These are phyloP conservation scores for Apium graveolens DNA, from an alignment of 129 eudicot genomes.

Conservation along the genomic window DNA sequence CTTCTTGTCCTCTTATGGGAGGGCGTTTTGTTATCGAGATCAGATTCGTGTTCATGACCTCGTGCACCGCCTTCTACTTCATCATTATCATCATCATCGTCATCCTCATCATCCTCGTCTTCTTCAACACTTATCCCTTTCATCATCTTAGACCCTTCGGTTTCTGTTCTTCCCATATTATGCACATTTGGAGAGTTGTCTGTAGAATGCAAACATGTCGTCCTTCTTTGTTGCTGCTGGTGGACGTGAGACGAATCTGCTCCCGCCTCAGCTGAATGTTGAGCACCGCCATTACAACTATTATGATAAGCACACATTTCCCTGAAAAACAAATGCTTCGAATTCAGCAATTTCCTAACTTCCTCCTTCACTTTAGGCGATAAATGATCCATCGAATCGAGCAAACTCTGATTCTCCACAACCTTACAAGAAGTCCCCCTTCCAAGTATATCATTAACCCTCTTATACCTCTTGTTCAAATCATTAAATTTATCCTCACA, in stretches of 20 bases:
- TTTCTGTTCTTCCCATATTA: constrained; percentile 17
- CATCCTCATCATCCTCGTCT: constrained; percentile 15
- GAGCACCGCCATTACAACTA: constrained; percentile 37
- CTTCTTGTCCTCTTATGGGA: constrained; percentile 18
- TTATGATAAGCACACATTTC: constrained; percentile 97
- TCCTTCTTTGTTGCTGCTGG: not conserved
- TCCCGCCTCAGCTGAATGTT: constrained; percentile 22
- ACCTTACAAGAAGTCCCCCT: constrained; percentile 77
- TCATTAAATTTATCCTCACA: constrained; percentile 95
- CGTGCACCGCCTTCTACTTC: constrained; percentile 26
- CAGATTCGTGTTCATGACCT: constrained; percentile 25
- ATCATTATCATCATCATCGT: constrained; percentile 30
- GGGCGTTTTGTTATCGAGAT: constrained; percentile 7
- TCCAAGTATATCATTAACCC: constrained; percentile 88
- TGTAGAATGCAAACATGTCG: constrained; percentile 41
- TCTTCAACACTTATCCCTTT: constrained; percentile 26
- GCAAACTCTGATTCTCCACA: constrained; percentile 79
- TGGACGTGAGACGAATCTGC: constrained; percentile 12
- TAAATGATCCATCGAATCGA: constrained; percentile 66
- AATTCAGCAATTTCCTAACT: constrained; percentile 66
- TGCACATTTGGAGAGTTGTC: constrained; percentile 18
- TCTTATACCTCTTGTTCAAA: constrained; percentile 83
- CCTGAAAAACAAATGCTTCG: constrained; percentile 87
- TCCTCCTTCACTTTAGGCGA: constrained; percentile 75
- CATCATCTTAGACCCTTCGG: constrained; percentile 19